phyloP scores from a whole-genome alignment of 257 asterid genomes.

The Solanum ossicruentum region DNA sequence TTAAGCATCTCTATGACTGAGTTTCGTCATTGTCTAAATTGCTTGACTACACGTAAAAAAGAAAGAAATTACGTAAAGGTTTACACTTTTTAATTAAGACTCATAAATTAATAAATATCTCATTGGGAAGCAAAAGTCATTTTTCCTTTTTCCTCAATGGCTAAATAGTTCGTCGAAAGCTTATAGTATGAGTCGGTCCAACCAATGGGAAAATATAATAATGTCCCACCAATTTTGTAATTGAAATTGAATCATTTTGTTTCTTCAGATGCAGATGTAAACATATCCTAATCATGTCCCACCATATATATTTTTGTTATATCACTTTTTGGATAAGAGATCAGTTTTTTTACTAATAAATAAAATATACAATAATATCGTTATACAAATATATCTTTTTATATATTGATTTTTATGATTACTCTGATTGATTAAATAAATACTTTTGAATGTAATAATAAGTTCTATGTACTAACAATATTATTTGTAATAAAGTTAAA shows the following conservation, averaged over 20 bases:
- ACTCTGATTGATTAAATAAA: no score
- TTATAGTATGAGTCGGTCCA: no score
- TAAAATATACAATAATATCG: not conserved
- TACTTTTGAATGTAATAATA: no score
- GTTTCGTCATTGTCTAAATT: no score
- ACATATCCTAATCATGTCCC: not conserved
- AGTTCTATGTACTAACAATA: no score
- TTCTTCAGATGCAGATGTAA: not conserved
- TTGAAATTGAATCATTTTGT: not conserved
- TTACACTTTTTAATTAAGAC: not conserved
- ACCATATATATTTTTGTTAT: not conserved
- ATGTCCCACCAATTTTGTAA: not conserved
- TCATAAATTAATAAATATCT: not conserved
- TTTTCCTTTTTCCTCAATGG: not conserved
- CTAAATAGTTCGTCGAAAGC: no score
- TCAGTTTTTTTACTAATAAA: not conserved
- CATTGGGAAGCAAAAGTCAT: not conserved
- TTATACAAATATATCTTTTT: no score
- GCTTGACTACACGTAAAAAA: no score
- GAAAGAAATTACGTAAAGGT: not conserved
- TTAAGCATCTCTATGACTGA: not conserved
- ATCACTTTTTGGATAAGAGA: not conserved
- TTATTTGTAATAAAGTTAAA: no score
- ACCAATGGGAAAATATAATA: not conserved
- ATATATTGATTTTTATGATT: no score